Base-by-base conservation (phyloP, 176 grass and related monocot species). In the Alopecurus myosuroides region DNA sequence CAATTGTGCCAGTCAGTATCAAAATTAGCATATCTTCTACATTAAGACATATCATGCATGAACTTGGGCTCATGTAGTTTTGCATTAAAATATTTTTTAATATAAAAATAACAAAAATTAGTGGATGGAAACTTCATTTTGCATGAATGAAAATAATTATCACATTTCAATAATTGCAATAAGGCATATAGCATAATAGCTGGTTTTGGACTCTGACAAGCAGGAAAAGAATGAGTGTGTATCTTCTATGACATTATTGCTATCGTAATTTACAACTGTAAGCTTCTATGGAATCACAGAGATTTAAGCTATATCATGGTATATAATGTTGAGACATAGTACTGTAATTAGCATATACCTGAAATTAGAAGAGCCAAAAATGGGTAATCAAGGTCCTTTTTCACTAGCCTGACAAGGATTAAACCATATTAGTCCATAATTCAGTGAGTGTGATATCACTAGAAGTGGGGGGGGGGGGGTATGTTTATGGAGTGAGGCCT, bases 291-390 rank as follows among this genome's bases (percentile, higher is more conserved):
- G 19, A 31, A 29, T 42, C 41, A 81, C 25, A 55, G 14, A 82
- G 42, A 72, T 65, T 57, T 49, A 70, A 78, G 17, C 63, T 52
- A 30, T 23, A 87, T 19, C 29, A 52, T 60, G 13, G 11, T 65
- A 26, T 74, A 80, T 37, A 88, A 31, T 60, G 28, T 4, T 74
- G 74, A 33, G 50, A 56, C 40, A 85, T 51, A 77, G 51, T 81
- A 86, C 4, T 51, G 31, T 61, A 33, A 20, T 80, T 84, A 66
- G 76, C 35, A 71, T 56, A 42, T 93, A 98, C 96, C 96, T 90
- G 96, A 98, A 88, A 98, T 95, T 85, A 95, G 96, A 88, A 98
- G 96, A 88, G 89, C 93, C 88, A 98, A 85, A 78, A 95, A 98
- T 6, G 96, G 96, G 85, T 95, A 98, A 64, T 98, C 73, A 46